Evolutionary conservation across 371 early-diverging fungal genomes (phyloP).

Genomic region (Rhizopus sp.): DNA sequence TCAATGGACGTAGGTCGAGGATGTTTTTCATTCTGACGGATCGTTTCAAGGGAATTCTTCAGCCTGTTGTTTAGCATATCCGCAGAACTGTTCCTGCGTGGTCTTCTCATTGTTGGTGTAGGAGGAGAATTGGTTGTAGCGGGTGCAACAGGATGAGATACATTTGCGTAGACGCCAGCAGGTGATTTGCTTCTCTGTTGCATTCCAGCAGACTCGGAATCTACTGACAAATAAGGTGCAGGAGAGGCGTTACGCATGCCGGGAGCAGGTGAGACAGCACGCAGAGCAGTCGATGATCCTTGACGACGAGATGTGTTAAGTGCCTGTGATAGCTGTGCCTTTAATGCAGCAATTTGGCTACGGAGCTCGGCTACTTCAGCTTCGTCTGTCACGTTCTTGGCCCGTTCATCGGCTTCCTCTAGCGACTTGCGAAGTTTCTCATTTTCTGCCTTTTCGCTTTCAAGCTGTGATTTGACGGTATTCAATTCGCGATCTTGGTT

Average conservation of each 20-base stretch:
- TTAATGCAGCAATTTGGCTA: conserved; percentile 50
- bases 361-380: conserved; percentile 47
- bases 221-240: conserved; percentile 28
- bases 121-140: background rate
- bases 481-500: conserved; percentile 67
- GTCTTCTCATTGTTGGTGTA: conserved; percentile 8
- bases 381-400: conserved; percentile 38
- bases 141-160: background rate
- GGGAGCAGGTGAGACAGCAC: conserved; percentile 37
- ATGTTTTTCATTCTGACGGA: conserved; percentile 38
- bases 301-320: conserved; percentile 42
- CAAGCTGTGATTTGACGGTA: conserved; percentile 59
- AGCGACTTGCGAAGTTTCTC: conserved; percentile 56
- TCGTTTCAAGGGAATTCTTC: conserved; percentile 42
- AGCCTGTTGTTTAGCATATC: conserved; percentile 35
- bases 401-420: conserved; percentile 40
- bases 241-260: conserved; percentile 40
- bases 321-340: conserved; percentile 49
- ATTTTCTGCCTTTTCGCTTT: conserved; percentile 67
- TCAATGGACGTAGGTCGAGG: conserved; percentile 51
- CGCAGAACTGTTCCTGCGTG: conserved; percentile 50
- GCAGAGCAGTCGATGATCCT: conserved; percentile 21
- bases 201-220: conserved; percentile 15
- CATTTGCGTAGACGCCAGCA: conserved; percentile 5
- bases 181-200: conserved; percentile 25